phyloP scores from a whole-genome alignment of 2,329 filamentous ascomycete genomes.

The Trichoderma cornu-damae region DNA sequence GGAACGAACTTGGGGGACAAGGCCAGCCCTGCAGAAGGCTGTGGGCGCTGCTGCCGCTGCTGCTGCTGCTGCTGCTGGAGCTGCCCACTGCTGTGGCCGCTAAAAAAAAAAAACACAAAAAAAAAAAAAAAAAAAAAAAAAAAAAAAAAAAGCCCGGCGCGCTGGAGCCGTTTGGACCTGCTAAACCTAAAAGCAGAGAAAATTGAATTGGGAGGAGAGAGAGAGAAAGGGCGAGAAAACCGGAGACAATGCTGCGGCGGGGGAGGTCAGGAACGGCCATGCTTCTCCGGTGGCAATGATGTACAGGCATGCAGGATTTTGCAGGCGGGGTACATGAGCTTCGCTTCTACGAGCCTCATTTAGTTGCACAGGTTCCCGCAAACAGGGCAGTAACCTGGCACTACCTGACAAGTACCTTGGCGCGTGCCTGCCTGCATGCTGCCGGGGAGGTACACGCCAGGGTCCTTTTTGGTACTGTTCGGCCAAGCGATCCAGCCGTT shows the following conservation, averaged over 20 bases:
- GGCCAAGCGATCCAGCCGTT: not conserved
- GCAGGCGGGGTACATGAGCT: not conserved
- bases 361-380: too few relatives aligned
- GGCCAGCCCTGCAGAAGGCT: not conserved
- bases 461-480: not conserved
- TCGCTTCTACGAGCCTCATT: too few relatives aligned
- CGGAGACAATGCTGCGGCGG: not conserved
- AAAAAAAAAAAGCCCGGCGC: conserved; percentile 4
- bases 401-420: conserved; percentile 1
- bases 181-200: conserved; percentile 1
- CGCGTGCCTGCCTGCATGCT: not conserved
- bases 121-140: too few relatives aligned
- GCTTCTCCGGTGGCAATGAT: not conserved
- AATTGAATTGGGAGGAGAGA: not conserved
- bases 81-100: conserved; percentile 12
- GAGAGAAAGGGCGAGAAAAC: not conserved
- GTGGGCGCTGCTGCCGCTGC: not conserved
- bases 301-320: not conserved
- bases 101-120: too few relatives aligned
- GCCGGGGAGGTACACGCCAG: not conserved
- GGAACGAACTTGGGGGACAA: conserved; percentile 21
- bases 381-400: not conserved
- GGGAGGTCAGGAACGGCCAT: conserved; percentile 13
- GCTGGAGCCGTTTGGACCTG: conserved; percentile 3
- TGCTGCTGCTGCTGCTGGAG: not conserved